Conservation (phyloP, 2,329 filamentous ascomycete species). For the Pseudocercospora crystallina region DNA sequence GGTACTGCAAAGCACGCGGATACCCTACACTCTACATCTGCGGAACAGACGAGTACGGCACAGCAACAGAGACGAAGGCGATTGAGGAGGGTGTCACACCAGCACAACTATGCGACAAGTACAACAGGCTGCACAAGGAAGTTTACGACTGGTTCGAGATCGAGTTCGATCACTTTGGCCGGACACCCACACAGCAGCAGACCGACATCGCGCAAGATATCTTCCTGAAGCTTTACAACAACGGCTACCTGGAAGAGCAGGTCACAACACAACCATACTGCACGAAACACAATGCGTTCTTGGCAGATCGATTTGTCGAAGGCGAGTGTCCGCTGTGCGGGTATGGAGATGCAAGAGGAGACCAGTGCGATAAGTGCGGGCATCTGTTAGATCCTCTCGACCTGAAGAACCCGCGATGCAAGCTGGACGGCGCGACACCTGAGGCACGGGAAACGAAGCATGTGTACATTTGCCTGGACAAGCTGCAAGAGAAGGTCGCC, state of each 20-base stretch:
- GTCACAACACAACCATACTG: constrained; percentile 90
- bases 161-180: constrained; percentile 90
- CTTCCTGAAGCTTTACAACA: constrained; percentile 82
- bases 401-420: constrained; percentile 83
- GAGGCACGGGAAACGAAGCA: constrained; percentile 83
- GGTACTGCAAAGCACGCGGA: constrained; percentile 77
- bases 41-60: constrained; percentile 92
- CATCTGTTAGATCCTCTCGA: constrained; percentile 51
- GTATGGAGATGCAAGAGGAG: constrained; percentile 53
- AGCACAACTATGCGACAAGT: constrained; percentile 84
- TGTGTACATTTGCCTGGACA: constrained; percentile 83
- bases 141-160: constrained; percentile 98
- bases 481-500: constrained; percentile 73
- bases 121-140: constrained; percentile 83
- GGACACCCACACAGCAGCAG: constrained; percentile 84
- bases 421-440: constrained; percentile 81
- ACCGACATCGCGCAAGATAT: constrained; percentile 92
- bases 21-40: constrained; percentile 82
- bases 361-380: constrained; percentile 56
- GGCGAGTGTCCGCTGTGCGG: constrained; percentile 72
- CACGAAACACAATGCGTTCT: constrained; percentile 60
- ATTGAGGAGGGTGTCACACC: constrained; percentile 83
- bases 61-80: constrained; percentile 92
- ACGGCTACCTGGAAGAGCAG: constrained; percentile 83
- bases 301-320: constrained; percentile 85